Percentiles rank a stretch among this genome's conserved stretches.
Conservation (phyloP, 225 moss, liverwort and hornwort species). For the Polytrichum commune region DNA sequence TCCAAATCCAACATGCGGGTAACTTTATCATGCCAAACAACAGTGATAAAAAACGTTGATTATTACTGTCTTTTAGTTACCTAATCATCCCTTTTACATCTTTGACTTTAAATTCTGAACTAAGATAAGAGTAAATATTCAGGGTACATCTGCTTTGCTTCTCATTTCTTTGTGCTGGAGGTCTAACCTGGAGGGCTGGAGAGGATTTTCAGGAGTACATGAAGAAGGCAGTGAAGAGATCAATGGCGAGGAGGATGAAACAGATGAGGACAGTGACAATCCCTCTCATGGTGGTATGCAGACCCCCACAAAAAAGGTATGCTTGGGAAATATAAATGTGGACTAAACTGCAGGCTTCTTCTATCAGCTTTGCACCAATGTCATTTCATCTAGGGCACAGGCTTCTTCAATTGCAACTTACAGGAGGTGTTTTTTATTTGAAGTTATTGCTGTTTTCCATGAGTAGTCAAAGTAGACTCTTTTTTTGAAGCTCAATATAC, state of each 20-base stretch:
- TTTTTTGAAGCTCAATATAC: no score
- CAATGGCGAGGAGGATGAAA: slow-evolving; percentile 27
- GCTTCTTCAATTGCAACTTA: no score
- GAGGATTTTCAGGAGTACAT: slow-evolving; percentile 31
- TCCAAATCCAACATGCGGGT: slow-evolving; percentile 22
- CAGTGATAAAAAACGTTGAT: not conserved
- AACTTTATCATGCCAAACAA: not conserved
- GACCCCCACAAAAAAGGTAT: slow-evolving; percentile 82
- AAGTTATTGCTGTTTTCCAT: no score
- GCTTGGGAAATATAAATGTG: no score
- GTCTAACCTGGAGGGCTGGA: not conserved
- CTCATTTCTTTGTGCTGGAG: no score
- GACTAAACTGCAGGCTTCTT: no score
- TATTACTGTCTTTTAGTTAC: no score
- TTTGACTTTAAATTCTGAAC: not conserved
- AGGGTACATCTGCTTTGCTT: not conserved
- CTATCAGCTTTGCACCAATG: no score
- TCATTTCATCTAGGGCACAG: no score
- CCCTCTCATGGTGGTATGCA: slow-evolving; percentile 45
- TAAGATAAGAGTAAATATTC: not conserved
- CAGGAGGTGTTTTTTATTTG: no score
- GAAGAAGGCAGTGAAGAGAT: slow-evolving; percentile 42
- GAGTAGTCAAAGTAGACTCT: no score
- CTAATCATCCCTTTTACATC: not conserved
- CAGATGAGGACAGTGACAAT: slow-evolving; percentile 29